A percentile compares a stretch with the other conserved stretches of the same genome.
Conservation (phyloP, 140 eudicot genomes). For the Stevia rebaudiana region DNA sequence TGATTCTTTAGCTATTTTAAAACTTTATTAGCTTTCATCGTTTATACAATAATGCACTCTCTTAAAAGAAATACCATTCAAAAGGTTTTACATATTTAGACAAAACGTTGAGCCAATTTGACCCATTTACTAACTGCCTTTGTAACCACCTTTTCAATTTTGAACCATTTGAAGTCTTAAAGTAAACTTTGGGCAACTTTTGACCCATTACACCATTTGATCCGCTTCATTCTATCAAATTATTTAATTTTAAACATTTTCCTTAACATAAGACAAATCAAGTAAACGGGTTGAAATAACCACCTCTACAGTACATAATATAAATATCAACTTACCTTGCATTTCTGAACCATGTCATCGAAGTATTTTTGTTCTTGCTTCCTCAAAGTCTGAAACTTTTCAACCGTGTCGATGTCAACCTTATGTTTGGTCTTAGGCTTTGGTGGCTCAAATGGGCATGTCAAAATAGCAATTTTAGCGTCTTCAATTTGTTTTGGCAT, state of each 20-base stretch:
- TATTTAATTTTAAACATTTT: not conserved
- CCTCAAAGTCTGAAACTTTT: slow-evolving; percentile 88
- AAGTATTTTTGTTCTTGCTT: slow-evolving; percentile 91
- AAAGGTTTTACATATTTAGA: not conserved
- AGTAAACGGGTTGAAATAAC: not conserved
- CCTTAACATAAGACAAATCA: not conserved
- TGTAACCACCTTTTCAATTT: not conserved
- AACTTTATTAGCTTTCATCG: not conserved
- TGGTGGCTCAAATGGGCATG: slow-evolving; percentile 99
- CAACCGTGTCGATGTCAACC: slow-evolving; percentile 99
- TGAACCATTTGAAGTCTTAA: not conserved
- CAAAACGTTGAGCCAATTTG: not conserved
- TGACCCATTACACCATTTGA: not conserved
- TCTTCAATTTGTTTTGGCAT: slow-evolving; percentile 93
- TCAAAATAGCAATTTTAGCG: slow-evolving; percentile 89
- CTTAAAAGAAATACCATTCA: not conserved
- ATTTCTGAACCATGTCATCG: slow-evolving; percentile 94
- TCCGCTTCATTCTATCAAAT: not conserved
- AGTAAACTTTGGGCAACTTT: not conserved
- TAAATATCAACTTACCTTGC: slow-evolving; percentile 57
- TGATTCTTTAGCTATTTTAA: not conserved
- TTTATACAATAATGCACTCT: not conserved
- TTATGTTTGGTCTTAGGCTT: slow-evolving; percentile 99
- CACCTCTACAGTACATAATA: not conserved
- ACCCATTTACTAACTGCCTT: not conserved